A percentile compares a stretch with the other conserved stretches of the same genome.
phyloP scores from a whole-genome alignment of 2,329 filamentous ascomycete genomes.

The Aureobasidium lini region DNA sequence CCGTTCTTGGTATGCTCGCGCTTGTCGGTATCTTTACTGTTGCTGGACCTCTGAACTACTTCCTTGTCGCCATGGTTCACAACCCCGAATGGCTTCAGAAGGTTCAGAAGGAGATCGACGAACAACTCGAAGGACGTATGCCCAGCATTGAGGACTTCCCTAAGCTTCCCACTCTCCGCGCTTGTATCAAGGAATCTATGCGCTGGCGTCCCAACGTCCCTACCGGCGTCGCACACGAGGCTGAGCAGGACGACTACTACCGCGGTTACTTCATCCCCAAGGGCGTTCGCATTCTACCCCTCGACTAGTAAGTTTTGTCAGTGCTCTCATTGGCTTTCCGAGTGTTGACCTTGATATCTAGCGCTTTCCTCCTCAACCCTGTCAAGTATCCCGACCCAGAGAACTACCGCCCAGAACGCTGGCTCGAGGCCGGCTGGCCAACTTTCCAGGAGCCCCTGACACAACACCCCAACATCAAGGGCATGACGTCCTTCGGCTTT shows the following conservation, averaged over 20 bases:
- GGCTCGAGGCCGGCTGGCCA: constrained; percentile 55
- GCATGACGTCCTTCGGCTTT: constrained; percentile 59
- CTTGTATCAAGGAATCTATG: constrained; percentile 29
- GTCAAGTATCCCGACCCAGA: constrained; percentile 57
- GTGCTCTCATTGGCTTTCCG: neutral
- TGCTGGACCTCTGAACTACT: constrained; percentile 24
- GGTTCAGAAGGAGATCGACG: constrained; percentile 40
- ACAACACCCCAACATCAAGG: constrained; percentile 55
- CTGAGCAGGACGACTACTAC: constrained; percentile 46
- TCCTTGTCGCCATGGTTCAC: constrained; percentile 38
- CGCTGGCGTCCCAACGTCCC: constrained; percentile 46
- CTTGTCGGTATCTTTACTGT: constrained; percentile 30
- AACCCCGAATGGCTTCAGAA: constrained; percentile 42
- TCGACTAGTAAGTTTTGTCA: constrained; percentile 41
- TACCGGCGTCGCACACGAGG: constrained; percentile 47
- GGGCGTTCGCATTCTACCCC: constrained; percentile 45
- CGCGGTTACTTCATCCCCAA: constrained; percentile 46
- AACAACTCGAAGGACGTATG: constrained; percentile 35
- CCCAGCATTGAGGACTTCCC: constrained; percentile 35
- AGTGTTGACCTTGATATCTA: constrained; percentile 20
- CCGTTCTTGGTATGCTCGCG: constrained; percentile 29
- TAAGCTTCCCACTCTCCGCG: constrained; percentile 26
- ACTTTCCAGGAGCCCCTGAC: constrained; percentile 59
- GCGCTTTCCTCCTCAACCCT: constrained; percentile 52
- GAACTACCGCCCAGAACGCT: constrained; percentile 54